Evolutionary conservation across 2,329 filamentous ascomycete species (phyloP).

Genomic region (Colletotrichum caudatum): DNA sequence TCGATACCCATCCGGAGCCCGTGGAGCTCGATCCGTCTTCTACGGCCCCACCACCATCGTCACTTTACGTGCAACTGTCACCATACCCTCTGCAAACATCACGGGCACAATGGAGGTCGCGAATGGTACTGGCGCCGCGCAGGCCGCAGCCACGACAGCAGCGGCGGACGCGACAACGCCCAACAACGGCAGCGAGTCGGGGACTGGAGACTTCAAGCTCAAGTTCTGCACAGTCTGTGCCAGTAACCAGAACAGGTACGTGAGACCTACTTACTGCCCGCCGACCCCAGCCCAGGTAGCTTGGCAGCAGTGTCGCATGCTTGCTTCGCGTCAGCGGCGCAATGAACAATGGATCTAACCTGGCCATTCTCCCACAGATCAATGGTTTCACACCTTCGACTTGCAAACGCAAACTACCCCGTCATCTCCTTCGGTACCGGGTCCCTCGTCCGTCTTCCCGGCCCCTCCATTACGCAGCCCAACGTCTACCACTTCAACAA

Average conservation of each 20-base stretch:
- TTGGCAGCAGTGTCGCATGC: background rate
- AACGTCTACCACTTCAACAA: slow-evolving; percentile 99
- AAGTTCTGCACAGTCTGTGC: slow-evolving; percentile 99
- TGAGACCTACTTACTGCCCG: slow-evolving; percentile 4
- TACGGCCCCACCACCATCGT: slow-evolving; percentile 28
- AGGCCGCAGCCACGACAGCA: slow-evolving; percentile 44
- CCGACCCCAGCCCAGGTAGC: background rate
- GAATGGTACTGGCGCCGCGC: slow-evolving; percentile 52
- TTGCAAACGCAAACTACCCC: slow-evolving; percentile 89
- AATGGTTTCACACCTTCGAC: slow-evolving; percentile 98
- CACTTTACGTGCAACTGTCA: background rate
- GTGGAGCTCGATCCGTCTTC: slow-evolving; percentile 13
- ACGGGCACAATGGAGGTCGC: slow-evolving; percentile 54
- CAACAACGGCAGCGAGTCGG: slow-evolving; percentile 58
- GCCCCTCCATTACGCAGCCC: slow-evolving; percentile 89
- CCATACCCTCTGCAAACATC: background rate
- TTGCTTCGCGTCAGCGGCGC: background rate
- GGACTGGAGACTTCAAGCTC: slow-evolving; percentile 80
- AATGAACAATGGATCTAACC: background rate
- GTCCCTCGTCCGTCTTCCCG: slow-evolving; percentile 91
- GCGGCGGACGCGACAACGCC: slow-evolving; percentile 47
- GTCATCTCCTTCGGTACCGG: slow-evolving; percentile 98
- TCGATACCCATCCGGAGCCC: slow-evolving; percentile 6
- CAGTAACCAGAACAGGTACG: slow-evolving; percentile 94
- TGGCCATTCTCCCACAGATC: slow-evolving; percentile 65